Base-by-base conservation (phyloP, 495 filamentous ascomycete genomes). In the Lasiosphaeris hirsuta region DNA sequence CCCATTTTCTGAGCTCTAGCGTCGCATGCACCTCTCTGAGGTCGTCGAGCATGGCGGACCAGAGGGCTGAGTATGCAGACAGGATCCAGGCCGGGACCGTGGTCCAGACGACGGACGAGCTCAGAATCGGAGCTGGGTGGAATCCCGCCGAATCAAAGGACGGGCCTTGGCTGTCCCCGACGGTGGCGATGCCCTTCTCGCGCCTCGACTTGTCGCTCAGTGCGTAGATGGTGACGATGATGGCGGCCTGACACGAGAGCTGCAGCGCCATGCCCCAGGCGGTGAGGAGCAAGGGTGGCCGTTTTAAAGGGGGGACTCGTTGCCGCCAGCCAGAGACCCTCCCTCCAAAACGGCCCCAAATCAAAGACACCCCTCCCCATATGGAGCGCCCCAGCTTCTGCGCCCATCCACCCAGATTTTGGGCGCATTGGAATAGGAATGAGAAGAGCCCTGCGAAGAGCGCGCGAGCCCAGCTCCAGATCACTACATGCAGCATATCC, bases 261-360 rank as follows among this genome's bases (percentile, higher is more conserved):
- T 44, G 42, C 15, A 44, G 15, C 42, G 23, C 17, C 42, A 44
- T 44, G 42, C 7, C 42, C 42, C 42, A 9, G 9, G 10, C n/a
- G 8, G 42, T 19, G 9, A 44, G 42, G 6, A 44, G 42, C 42
- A 44, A 19, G 10, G 42, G 42, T 5, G 15, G 57, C 67, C 38
- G 66, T 18, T 44, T 44, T 44, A 4, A 10, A 44, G 4, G 42
- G 14, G 3, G 9, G 15, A 10, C 14, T 44, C 13, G 15, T 10
- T 44, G 42, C 15, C 15, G 42, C 11, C 15, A 10, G 42, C 15
- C 42, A 44, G 42, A 44, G 15, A 44, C 42, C n/a, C n/a, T n/a
- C n/a, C n/a, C n/a, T n/a, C n/a, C n/a, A n/a, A n/a, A n/a, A n/a
- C n/a, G n/a, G n/a, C n/a, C n/a, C n/a, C n/a, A n/a, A n/a, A n/a